These are phyloP conservation scores for Paramyrothecium sp. DNA, from an alignment of 2,329 filamentous ascomycete species.

Conservation along the genomic window DNA sequence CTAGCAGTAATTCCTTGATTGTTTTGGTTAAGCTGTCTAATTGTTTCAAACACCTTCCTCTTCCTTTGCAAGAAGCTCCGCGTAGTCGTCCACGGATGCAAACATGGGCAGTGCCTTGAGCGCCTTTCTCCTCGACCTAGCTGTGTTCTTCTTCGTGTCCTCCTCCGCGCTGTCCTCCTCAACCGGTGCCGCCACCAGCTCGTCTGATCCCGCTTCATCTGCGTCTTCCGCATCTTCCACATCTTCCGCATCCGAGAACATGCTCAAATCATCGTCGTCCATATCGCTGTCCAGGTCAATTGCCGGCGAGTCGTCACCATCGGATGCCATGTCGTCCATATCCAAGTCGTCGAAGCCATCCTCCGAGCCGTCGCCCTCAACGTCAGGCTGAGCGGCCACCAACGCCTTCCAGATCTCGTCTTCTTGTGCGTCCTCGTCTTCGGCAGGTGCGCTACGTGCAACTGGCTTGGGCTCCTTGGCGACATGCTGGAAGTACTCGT, in stretches of 20 bases:
- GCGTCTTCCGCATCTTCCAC: slow-evolving; percentile 40
- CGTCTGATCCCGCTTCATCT: slow-evolving; percentile 35
- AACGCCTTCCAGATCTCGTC: slow-evolving; percentile 92
- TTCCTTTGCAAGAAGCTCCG: slow-evolving; percentile 74
- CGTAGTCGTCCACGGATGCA: slow-evolving; percentile 92
- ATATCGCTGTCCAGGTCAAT: slow-evolving; percentile 42
- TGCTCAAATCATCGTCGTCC: slow-evolving; percentile 41
- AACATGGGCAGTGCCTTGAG: slow-evolving; percentile 89
- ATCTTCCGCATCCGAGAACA: slow-evolving; percentile 38
- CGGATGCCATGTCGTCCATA: slow-evolving; percentile 47
- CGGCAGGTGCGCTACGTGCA: slow-evolving; percentile 47
- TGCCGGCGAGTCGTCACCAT: slow-evolving; percentile 38
- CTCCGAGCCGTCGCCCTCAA: slow-evolving; percentile 48
- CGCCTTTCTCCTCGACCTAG: slow-evolving; percentile 69
- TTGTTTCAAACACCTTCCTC: slow-evolving; percentile 41
- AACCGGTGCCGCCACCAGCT: slow-evolving; percentile 35
- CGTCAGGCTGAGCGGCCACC: slow-evolving; percentile 74
- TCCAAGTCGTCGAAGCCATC: slow-evolving; percentile 49
- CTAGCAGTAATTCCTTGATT: not conserved
- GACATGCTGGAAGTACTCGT: slow-evolving; percentile 85
- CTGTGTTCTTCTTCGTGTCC: slow-evolving; percentile 28
- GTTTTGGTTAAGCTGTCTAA: not conserved
- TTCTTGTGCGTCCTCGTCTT: slow-evolving; percentile 60
- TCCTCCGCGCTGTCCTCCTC: slow-evolving; percentile 63
- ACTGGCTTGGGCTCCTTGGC: slow-evolving; percentile 59